Evolutionary conservation across 257 asterid genomes (phyloP), one percentile per base, ranked within the genome.

Genomic region (Nicotiana tabacum): DNA sequence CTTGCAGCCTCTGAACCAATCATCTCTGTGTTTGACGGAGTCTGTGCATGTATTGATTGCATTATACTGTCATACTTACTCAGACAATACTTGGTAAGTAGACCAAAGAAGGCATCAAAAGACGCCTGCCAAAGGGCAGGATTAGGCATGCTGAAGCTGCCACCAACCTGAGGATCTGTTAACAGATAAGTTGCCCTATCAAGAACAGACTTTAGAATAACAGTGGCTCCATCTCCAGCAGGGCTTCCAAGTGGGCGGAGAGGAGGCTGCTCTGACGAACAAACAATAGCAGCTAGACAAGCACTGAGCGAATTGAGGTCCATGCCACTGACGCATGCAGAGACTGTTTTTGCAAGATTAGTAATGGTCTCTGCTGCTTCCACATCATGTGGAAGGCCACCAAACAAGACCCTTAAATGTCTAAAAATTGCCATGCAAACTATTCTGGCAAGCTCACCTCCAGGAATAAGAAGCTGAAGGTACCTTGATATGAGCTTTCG

Each of bases 61-160:
- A 89, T 84, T 39, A 94, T 87, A 83, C 94, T 88, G 55, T 90
- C 98, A 48, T 91, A 94, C 86, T 92, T 94, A 86, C 93, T 83
- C 27, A 79, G 88, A 79, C 97, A 91, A 84, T 92, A 91, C 89
- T 92, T 94, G 17, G 97, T 91, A 84, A 94, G 89, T 17, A 92
- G 95, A 79, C 91, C 92, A 79, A 94, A 92, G 87, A 94, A 94
- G 84, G 98, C 97, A 84, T 87, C 97, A 56, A 94, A 94, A 18
- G 98, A 94, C 77, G 98, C 98, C 89, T 90, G 96, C 98, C 98
- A 94, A 70, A 94, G 92, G 46, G 91, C 90, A 68, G 90, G 93
- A 81, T 92, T 94, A 58, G 96, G 98, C 29, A 89, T 70, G 77
- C 87, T 83, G 85, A 85, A 92, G 87, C 87, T 92, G 82, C 88